A percentile compares a stretch with the other conserved stretches of the same genome.
Conservation (phyloP, 1,284 basidiomycete genomes). For the Fomitopsis pinicola region DNA sequence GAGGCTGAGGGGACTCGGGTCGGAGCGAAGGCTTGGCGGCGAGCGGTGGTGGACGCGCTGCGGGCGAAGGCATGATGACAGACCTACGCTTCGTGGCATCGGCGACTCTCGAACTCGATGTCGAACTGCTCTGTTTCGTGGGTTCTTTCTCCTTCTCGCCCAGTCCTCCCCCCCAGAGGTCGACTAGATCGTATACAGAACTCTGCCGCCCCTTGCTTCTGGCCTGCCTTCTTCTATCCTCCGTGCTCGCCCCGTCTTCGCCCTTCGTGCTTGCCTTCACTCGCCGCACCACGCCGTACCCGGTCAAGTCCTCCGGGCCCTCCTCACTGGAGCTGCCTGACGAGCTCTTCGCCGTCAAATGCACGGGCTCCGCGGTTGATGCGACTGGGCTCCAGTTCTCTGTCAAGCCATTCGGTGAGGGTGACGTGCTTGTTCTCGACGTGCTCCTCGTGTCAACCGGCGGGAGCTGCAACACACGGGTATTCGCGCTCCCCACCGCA, state of each 20-base stretch:
- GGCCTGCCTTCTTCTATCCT: constrained; percentile 16
- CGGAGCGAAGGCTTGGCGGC: constrained; percentile 15
- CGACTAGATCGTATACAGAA: constrained; percentile 76
- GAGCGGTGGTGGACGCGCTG: constrained; percentile 17
- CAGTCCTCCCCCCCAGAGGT: constrained; percentile 62
- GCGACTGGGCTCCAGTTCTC: constrained; percentile 32
- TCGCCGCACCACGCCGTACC: constrained; percentile 13
- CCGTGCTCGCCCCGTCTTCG: constrained; percentile 8
- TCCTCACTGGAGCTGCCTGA: constrained; percentile 29
- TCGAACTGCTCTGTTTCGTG: constrained; percentile 11
- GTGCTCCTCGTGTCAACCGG: constrained; percentile 15
- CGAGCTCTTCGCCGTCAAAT: constrained; percentile 12
- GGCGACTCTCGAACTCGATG: constrained; percentile 4
- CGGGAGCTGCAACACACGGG: constrained; percentile 17
- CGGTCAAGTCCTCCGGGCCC: constrained; percentile 32
- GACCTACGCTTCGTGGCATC: constrained; percentile 23
- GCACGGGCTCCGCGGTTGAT: constrained; percentile 11
- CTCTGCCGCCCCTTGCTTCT: constrained; percentile 55
- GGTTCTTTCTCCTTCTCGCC: constrained; percentile 19
- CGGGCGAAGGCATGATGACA: constrained; percentile 22
- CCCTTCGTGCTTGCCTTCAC: constrained; percentile 6
- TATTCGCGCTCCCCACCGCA: constrained; percentile 11
- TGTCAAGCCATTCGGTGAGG: constrained; percentile 25
- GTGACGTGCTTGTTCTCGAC: constrained; percentile 9
- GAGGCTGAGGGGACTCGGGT: constrained; percentile 27